Evolutionary conservation across 2,329 filamentous ascomycete genomes (phyloP), one percentile per base, ranked within the genome.

Genomic region (Cytospora piceae): DNA sequence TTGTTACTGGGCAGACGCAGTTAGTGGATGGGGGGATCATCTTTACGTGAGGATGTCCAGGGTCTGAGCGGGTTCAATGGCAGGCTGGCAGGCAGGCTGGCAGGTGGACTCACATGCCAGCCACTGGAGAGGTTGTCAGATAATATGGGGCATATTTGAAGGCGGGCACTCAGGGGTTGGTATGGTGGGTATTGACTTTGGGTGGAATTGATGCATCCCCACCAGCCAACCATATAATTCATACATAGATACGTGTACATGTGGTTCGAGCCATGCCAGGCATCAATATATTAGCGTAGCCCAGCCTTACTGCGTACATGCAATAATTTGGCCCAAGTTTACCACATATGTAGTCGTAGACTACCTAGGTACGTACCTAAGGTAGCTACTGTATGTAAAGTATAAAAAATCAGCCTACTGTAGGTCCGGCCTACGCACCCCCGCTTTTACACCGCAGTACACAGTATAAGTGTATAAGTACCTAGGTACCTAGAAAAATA

Each of bases 1-100:
- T 87, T 69, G 80, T 90, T 70, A 90, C 88, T 0, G 88, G 88
- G 0, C 87, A 90, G 76, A 89, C 85, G 2, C 79, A 88, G 67
- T 72, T 90, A 11, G 82, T 90, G 39, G 86, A 88, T 69, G 86
- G 85, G 0, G 86, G 86, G 0, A 84, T 87, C n/a, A 73, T 83
- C 8, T 84, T 82, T 55, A 81, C 76, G 11, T 75, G 66, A 69
- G 7, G 2, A 11, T 17, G 12, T 8, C 11, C 7, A 42, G 12
- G 7, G 32, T 53, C 5, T 17, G 22, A 2, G 51, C 5, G 4
- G 29, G 8, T 17, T 5, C 4, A 17, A 9, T 9, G 17, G 5
- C 24, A n/a, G 51, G 14, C 20, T 27, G 11, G 12, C 34, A 34
- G 7, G 32, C 4, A 31, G 12, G 32, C 12, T 34, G 32, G 6